Evolutionary conservation across 129 eudicot genomes (phyloP).

Genomic region (Deinandra increscens): DNA sequence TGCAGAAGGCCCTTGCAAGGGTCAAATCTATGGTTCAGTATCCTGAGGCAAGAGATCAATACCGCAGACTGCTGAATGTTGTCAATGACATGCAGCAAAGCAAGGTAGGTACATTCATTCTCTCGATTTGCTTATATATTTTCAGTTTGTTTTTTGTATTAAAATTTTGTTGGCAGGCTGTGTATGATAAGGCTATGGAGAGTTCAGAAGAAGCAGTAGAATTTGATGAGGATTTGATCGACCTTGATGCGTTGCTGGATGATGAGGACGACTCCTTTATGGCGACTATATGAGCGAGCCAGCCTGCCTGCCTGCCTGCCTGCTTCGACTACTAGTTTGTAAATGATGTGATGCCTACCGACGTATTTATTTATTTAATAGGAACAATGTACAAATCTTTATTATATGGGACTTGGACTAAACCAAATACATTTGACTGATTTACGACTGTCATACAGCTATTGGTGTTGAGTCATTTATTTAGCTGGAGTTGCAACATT

Average conservation of each 20-base stretch:
- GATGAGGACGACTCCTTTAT: slow-evolving; percentile 34
- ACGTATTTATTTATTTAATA: too few species aligned
- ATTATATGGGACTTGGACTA: too few species aligned
- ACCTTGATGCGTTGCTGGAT: slow-evolving; percentile 64
- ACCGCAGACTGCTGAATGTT: slow-evolving; percentile 83
- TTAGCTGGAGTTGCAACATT: too few species aligned
- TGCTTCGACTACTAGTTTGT: too few species aligned
- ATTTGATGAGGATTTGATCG: slow-evolving; percentile 72
- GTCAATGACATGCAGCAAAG: slow-evolving; percentile 76
- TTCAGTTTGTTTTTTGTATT: too few species aligned
- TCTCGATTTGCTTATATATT: too few species aligned
- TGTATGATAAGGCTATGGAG: slow-evolving; percentile 43
- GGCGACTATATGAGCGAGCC: slow-evolving; percentile 39
- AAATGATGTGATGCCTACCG: too few species aligned
- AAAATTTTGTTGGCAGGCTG: slow-evolving; percentile 41
- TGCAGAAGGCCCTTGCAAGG: slow-evolving; percentile 90
- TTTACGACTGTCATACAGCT: too few species aligned
- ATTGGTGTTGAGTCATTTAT: too few species aligned
- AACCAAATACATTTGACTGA: too few species aligned
- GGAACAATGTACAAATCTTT: too few species aligned
- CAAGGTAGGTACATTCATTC: slow-evolving; percentile 60
- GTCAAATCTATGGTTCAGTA: slow-evolving; percentile 98
- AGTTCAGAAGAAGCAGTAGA: slow-evolving; percentile 40
- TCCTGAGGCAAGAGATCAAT: slow-evolving; percentile 92
- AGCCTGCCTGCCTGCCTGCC: too few species aligned